A percentile compares a stretch with the other conserved stretches of the same genome.
These are phyloP conservation scores for Colletotrichum simmondsii DNA, from an alignment of 2,329 filamentous ascomycete genomes.

Conservation along the genomic window DNA sequence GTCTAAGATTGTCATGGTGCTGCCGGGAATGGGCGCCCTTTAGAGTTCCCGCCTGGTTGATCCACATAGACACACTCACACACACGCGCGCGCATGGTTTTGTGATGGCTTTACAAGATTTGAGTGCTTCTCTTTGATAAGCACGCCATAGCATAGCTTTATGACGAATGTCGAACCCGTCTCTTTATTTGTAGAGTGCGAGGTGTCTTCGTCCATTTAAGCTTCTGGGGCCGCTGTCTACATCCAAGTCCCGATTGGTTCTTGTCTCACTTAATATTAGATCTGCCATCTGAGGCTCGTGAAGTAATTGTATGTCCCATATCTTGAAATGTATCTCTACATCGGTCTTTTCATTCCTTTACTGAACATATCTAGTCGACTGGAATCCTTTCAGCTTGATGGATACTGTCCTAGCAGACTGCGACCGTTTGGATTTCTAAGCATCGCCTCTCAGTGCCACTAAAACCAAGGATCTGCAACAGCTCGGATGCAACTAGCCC, in stretches of 20 bases:
- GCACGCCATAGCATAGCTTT: neutral
- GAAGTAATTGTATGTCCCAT: neutral
- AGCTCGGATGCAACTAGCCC: constrained; percentile 16
- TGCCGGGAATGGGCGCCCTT: neutral
- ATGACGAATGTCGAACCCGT: neutral
- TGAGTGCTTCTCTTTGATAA: neutral
- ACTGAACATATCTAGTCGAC: neutral
- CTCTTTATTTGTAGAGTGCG: neutral
- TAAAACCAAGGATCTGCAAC: neutral
- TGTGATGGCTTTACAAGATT: neutral
- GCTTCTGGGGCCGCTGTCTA: constrained; percentile 7
- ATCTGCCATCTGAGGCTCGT: neutral
- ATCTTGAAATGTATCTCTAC: neutral
- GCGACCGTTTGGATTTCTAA: neutral
- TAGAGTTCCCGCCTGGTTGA: neutral
- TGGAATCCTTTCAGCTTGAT: neutral
- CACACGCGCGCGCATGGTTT: no score
- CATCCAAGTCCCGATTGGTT: constrained; percentile 18
- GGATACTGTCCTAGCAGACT: neutral
- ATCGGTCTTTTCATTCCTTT: neutral
- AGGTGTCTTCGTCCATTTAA: constrained; percentile 10
- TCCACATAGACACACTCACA: neutral
- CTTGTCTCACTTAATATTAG: neutral
- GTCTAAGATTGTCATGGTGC: neutral
- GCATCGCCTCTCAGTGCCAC: no score